phyloP scores from a whole-genome alignment of 1,284 basidiomycete genomes.

The Ustilago xerochloae region DNA sequence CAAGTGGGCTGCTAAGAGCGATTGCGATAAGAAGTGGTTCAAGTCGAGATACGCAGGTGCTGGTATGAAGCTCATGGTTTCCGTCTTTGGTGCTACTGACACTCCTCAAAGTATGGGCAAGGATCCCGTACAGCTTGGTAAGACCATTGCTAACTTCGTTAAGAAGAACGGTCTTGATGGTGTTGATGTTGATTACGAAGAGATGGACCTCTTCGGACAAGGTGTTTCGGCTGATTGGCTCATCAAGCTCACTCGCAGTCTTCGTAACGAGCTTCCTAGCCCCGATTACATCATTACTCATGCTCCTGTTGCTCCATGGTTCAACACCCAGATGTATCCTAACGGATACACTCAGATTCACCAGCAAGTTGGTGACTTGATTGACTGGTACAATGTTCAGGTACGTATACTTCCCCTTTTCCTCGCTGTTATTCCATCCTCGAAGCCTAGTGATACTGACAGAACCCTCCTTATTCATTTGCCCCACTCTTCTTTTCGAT shows the following conservation, averaged over 20 bases:
- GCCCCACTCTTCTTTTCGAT: background rate
- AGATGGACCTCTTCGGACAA: slow-evolving; percentile 63
- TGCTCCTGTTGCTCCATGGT: slow-evolving; percentile 63
- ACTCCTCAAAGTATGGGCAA: slow-evolving; percentile 70
- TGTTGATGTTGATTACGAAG: slow-evolving; percentile 75
- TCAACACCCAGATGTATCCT: slow-evolving; percentile 34
- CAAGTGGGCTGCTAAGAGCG: slow-evolving; percentile 47
- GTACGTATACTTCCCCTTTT: background rate
- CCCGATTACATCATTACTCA: slow-evolving; percentile 66
- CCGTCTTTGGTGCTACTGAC: slow-evolving; percentile 71
- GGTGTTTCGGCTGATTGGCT: slow-evolving; percentile 42
- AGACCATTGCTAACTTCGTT: slow-evolving; percentile 67
- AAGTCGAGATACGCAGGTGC: slow-evolving; percentile 69
- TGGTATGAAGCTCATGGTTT: slow-evolving; percentile 69
- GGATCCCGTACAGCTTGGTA: slow-evolving; percentile 32
- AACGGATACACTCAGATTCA: slow-evolving; percentile 44
- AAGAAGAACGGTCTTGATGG: slow-evolving; percentile 73
- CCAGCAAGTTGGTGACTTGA: slow-evolving; percentile 43
- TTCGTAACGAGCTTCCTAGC: slow-evolving; percentile 70
- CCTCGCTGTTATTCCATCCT: background rate
- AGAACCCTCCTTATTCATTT: background rate
- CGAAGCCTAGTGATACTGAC: background rate
- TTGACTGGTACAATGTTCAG: slow-evolving; percentile 71
- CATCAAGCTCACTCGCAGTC: slow-evolving; percentile 70
- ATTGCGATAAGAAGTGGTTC: slow-evolving; percentile 51